These are phyloP conservation scores for Vaccinium darrowii DNA, from an alignment of 148 eudicot species.

Conservation along the genomic window DNA sequence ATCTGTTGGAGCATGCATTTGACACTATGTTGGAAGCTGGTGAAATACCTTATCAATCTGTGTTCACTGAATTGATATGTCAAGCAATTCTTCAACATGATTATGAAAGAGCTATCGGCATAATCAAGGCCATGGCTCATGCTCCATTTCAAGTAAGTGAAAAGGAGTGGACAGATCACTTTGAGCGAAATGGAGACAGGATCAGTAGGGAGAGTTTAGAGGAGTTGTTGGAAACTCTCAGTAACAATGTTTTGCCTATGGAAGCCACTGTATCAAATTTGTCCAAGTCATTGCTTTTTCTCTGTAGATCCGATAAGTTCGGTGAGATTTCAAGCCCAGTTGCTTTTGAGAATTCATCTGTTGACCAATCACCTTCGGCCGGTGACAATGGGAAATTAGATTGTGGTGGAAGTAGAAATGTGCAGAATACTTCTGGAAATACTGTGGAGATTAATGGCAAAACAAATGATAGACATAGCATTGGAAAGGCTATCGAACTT, in stretches of 20 bases:
- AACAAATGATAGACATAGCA: constrained; percentile 3
- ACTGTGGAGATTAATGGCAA: not conserved
- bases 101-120: constrained; percentile 43
- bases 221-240: constrained; percentile 39
- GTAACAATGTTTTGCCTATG: constrained; percentile 26
- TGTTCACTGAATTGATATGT: constrained; percentile 71
- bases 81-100: constrained; percentile 47
- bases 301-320: constrained; percentile 29
- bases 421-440: not conserved
- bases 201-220: constrained; percentile 39
- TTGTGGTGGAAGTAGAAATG: constrained; percentile 14
- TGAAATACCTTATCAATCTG: constrained; percentile 60
- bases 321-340: constrained; percentile 11
- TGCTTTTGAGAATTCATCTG: not conserved
- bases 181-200: constrained; percentile 60
- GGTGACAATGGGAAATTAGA: not conserved
- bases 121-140: constrained; percentile 55
- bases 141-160: constrained; percentile 74
- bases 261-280: constrained; percentile 60
- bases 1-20: constrained; percentile 84
- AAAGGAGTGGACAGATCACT: constrained; percentile 62
- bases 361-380: not conserved
- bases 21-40: constrained; percentile 69
- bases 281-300: constrained; percentile 45
- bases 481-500: constrained; percentile 4